Evolutionary conservation across 805 yeast genomes (phyloP).

Genomic region (Kluyveromyces wickerhamii): DNA sequence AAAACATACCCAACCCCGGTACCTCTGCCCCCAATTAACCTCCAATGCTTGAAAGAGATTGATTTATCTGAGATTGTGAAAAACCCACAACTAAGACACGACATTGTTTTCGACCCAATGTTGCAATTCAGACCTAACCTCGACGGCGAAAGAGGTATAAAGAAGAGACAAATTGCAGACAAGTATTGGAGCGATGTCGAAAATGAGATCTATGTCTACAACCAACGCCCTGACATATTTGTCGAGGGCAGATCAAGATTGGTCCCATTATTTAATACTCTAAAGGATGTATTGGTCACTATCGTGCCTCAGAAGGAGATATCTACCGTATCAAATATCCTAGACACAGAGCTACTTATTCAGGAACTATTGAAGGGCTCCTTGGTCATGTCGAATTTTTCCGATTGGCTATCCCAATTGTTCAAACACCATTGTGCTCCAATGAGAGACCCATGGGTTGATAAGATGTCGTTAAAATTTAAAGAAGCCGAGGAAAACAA

Average conservation of each 20-base stretch:
- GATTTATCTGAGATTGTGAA: slow-evolving; percentile 82
- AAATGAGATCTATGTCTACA: slow-evolving; percentile 49
- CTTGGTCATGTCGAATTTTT: slow-evolving; percentile 62
- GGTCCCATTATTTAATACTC: slow-evolving; percentile 67
- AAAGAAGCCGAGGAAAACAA: slow-evolving; percentile 35
- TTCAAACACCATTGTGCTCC: slow-evolving; percentile 93
- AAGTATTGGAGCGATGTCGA: slow-evolving; percentile 77
- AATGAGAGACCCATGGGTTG: slow-evolving; percentile 87
- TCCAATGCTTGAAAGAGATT: slow-evolving; percentile 74
- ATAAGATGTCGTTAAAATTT: slow-evolving; percentile 62
- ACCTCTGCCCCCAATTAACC: slow-evolving; percentile 72
- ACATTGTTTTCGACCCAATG: slow-evolving; percentile 85
- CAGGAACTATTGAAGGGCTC: slow-evolving; percentile 68
- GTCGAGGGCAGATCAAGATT: slow-evolving; percentile 37
- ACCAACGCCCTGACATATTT: slow-evolving; percentile 22
- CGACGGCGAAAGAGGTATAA: slow-evolving; percentile 82
- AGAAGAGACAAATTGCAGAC: slow-evolving; percentile 69
- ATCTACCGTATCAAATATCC: slow-evolving; percentile 53
- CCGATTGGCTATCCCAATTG: slow-evolving; percentile 66
- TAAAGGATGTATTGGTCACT: slow-evolving; percentile 65
- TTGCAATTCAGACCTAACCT: slow-evolving; percentile 85
- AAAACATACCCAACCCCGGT: slow-evolving; percentile 29
- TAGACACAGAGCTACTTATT: slow-evolving; percentile 67
- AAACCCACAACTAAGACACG: slow-evolving; percentile 90
- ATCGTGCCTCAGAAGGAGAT: slow-evolving; percentile 75